Base-by-base conservation (phyloP, 257 asterid species). In the Petunia axillaris region DNA sequence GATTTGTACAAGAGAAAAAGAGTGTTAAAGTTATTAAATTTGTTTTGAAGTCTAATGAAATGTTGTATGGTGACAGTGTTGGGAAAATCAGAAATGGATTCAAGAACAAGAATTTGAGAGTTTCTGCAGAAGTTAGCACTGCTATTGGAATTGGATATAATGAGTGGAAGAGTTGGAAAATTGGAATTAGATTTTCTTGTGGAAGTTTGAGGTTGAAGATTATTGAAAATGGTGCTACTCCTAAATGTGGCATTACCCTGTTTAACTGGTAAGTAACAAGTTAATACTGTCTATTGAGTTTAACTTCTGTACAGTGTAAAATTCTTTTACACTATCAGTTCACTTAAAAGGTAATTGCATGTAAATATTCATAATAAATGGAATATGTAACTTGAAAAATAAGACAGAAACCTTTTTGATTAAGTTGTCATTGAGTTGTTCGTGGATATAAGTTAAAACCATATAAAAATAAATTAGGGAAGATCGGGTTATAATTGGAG, bases 181-280 rank as follows among this genome's bases (percentile, higher is more conserved):
- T 83, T 43, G 64, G 39, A n/a, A 82, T 84, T 54, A 71, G 53
- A 44, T 82, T 88, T 52, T 1, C 78, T 36, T 88, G 91, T 16
- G 79, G 25, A 1, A 75, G 86, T 36, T 39, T 84, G 77, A 81
- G 79, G 16, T 14, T 82, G 80, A 71, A 66, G 15, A 84, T 75
- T 79, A 79, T 79, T 67, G 79, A 65, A 66, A 25, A 44, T 6
- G 84, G 82, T 16, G 88, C 70, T 59, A 53, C 50, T 15, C 83
- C 82, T 1, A 79, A 77, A 79, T 88, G 91, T 60, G 73, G 86
- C 6, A 59, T 84, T 79, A 81, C 71, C 59, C 1, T 86, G 16
- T 78, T 88, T 66, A 62, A 86, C 55, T 81, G 86, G 89, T 88
- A 83, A 79, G 55, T 38, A 59, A 3, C 38, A 25, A 35, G 66